Evolutionary conservation across 2,329 filamentous ascomycete genomes (phyloP).

Genomic region (Penicillium sp.): DNA sequence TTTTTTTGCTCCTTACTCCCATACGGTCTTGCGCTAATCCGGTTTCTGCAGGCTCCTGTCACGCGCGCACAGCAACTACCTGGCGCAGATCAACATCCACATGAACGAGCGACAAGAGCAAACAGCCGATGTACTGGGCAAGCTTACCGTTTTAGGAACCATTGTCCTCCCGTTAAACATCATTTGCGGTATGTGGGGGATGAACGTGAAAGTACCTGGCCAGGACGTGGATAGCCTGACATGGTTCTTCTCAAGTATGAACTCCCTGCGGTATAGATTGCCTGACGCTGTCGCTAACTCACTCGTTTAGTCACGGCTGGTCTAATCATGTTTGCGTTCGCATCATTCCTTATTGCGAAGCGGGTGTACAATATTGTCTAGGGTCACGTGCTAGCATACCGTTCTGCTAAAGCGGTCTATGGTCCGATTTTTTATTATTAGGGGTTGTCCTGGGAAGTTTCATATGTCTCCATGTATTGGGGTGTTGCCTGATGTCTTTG

Average conservation of each 20-base stretch:
- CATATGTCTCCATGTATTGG: constrained; percentile 7
- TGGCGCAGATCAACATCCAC: constrained; percentile 98
- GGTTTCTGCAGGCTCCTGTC: constrained; percentile 72
- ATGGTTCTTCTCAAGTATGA: constrained; percentile 71
- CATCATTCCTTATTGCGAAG: constrained; percentile 82
- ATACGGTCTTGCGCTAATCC: constrained; percentile 10
- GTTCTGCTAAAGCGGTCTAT: not conserved
- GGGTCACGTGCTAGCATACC: not conserved
- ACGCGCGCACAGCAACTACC: constrained; percentile 91
- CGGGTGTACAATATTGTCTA: constrained; percentile 80
- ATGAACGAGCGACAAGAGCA: constrained; percentile 98
- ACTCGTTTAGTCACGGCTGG: constrained; percentile 66
- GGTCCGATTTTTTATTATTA: not conserved
- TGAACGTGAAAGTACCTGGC: constrained; percentile 96
- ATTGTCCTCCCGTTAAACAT: constrained; percentile 99
- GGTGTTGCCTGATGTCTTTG: not conserved
- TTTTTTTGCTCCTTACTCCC: not conserved
- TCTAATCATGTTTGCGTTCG: constrained; percentile 76
- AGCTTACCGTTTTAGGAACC: constrained; percentile 92
- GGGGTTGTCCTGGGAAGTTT: not conserved
- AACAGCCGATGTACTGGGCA: constrained; percentile 92
- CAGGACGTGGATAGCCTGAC: constrained; percentile 79
- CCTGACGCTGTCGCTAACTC: constrained; percentile 7
- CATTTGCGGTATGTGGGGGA: constrained; percentile 96
- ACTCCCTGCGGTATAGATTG: constrained; percentile 1